Percentiles rank a stretch among this genome's conserved stretches.
These are phyloP conservation scores for Antarctomyces pellizariae DNA, from an alignment of 495 filamentous ascomycete genomes.

Conservation along the genomic window DNA sequence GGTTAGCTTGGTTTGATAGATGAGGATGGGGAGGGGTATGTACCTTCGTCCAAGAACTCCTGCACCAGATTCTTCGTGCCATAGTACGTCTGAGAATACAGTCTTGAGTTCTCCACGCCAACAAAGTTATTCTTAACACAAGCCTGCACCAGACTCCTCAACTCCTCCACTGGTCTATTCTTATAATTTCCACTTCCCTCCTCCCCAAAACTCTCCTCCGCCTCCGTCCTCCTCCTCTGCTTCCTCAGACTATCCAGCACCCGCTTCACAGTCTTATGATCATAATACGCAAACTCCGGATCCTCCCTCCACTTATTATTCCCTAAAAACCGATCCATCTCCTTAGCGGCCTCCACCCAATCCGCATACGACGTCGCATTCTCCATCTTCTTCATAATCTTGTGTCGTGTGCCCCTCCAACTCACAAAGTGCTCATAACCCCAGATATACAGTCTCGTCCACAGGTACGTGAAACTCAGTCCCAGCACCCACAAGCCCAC, in stretches of 20 bases:
- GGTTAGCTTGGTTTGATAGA: not conserved
- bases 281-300: constrained; percentile 90
- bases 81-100: constrained; percentile 92
- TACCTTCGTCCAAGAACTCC: constrained; percentile 64
- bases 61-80: constrained; percentile 88
- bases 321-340: constrained; percentile 61
- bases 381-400: constrained; percentile 42
- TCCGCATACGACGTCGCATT: constrained; percentile 49
- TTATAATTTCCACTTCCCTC: constrained; percentile 8
- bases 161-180: constrained; percentile 39
- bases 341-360: constrained; percentile 56
- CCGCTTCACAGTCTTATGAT: constrained; percentile 53
- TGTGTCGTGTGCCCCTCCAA: constrained; percentile 50
- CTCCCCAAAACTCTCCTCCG: constrained; percentile 16
- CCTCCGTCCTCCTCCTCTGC: constrained; percentile 31
- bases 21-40: constrained; percentile 2
- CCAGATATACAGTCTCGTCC: constrained; percentile 74
- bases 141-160: constrained; percentile 55
- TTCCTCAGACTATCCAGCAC: constrained; percentile 50
- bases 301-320: constrained; percentile 68
- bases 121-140: constrained; percentile 96
- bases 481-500: constrained; percentile 62
- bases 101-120: constrained; percentile 76
- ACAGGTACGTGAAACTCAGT: constrained; percentile 41
- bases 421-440: constrained; percentile 60